A percentile compares a stretch with the other conserved stretches of the same genome.
Conservation (phyloP, 345 rosid species). For the Luvunga scandens region DNA sequence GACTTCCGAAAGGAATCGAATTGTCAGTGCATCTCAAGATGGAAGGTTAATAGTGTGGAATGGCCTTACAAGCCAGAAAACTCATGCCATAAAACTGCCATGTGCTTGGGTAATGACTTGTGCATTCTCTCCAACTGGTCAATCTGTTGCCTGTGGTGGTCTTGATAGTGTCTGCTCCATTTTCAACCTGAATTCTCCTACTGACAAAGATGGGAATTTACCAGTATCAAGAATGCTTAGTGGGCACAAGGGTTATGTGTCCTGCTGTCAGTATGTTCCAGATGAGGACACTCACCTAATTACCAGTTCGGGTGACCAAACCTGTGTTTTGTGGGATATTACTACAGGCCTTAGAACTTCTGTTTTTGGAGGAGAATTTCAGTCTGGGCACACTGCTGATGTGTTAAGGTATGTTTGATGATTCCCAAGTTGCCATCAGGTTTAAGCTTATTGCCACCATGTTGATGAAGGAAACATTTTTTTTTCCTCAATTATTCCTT, state of each 20-base stretch:
- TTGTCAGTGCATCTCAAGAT: conserved; percentile 96
- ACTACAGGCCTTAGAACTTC: conserved; percentile 94
- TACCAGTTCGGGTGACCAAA: conserved; percentile 90
- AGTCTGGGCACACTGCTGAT: conserved; percentile 95
- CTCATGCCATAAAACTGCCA: conserved; percentile 91
- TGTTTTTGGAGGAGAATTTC: conserved; percentile 96
- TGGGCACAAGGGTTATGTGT: conserved; percentile 93
- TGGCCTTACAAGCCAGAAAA: conserved; percentile 95
- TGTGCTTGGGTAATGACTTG: conserved; percentile 99
- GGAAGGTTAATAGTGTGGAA: conserved; percentile 96
- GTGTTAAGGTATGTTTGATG: conserved; percentile 60
- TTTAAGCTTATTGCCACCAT: conserved; percentile 3
- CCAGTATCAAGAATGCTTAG: conserved; percentile 78
- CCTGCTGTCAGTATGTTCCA: conserved; percentile 92
- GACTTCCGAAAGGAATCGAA: conserved; percentile 80
- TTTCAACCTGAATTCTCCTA: conserved; percentile 78
- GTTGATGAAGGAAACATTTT: not conserved
- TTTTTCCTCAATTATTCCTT: not conserved
- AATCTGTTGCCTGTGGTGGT: conserved; percentile 96
- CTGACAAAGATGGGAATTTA: conserved; percentile 78
- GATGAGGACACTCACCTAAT: conserved; percentile 82
- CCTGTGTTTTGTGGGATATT: conserved; percentile 93
- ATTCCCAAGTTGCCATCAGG: conserved; percentile 8
- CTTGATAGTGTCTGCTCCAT: conserved; percentile 92
- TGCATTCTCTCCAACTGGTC: conserved; percentile 93